These are phyloP conservation scores for Colletotrichum gloeosporioides DNA, from an alignment of 2,329 filamentous ascomycete genomes.

Conservation along the genomic window DNA sequence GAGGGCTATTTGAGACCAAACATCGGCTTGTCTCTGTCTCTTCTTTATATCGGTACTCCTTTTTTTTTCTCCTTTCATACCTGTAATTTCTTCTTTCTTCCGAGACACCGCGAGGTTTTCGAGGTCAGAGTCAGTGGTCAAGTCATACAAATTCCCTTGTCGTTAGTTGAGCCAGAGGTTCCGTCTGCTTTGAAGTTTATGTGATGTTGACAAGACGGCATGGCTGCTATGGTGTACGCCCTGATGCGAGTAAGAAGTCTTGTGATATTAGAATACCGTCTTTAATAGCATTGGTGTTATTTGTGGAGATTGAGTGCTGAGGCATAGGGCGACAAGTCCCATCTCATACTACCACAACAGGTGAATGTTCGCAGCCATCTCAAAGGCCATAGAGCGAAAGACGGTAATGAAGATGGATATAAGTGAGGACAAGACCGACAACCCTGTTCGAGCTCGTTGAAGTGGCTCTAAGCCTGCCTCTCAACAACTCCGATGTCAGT, in stretches of 20 bases:
- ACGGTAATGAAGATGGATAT: neutral
- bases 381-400: neutral
- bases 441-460: neutral
- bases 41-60: conserved; percentile 22
- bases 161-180: conserved; percentile 4
- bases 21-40: conserved; percentile 21
- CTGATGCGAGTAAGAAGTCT: neutral
- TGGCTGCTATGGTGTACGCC: neutral
- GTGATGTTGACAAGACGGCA: conserved; percentile 1
- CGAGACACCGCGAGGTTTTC: conserved; percentile 21
- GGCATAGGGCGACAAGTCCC: neutral
- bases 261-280: neutral
- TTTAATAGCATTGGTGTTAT: conserved; percentile 2
- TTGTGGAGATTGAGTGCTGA: neutral
- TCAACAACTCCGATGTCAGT: conserved; percentile 2
- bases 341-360: neutral
- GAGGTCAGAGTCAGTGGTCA: conserved; percentile 22
- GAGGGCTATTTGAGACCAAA: conserved; percentile 22
- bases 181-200: neutral
- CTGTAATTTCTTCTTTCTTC: conserved; percentile 26
- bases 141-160: conserved; percentile 23
- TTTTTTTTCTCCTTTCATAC: conserved; percentile 15
- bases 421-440: neutral
- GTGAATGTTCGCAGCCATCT: neutral
- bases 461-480: neutral